Conservation (phyloP, 805 yeast species). For the Candida anglica region DNA sequence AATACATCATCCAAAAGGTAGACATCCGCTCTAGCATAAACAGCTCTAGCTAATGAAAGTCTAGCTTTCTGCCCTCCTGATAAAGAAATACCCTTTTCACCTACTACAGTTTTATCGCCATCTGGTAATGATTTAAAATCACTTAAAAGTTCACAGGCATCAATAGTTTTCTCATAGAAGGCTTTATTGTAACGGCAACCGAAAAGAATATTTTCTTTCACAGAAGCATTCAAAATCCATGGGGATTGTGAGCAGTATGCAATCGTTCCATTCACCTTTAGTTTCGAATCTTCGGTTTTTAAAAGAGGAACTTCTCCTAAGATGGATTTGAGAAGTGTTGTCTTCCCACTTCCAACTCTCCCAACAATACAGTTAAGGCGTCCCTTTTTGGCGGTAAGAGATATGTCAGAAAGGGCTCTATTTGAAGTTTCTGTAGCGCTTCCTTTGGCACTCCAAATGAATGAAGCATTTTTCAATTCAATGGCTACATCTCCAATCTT, state of each 20-base stretch:
- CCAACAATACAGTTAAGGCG: slow-evolving; percentile 38
- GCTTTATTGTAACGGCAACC: slow-evolving; percentile 28
- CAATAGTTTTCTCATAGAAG: slow-evolving; percentile 28
- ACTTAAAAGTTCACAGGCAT: slow-evolving; percentile 32
- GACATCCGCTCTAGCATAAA: slow-evolving; percentile 36
- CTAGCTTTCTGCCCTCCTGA: slow-evolving; percentile 44
- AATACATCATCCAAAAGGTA: slow-evolving; percentile 36
- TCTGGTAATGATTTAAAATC: slow-evolving; percentile 35
- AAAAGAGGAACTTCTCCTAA: slow-evolving; percentile 25
- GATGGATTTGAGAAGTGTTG: slow-evolving; percentile 31
- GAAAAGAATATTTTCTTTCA: slow-evolving; percentile 35
- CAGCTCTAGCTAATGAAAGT: slow-evolving; percentile 38
- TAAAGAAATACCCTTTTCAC: slow-evolving; percentile 39
- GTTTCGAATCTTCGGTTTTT: slow-evolving; percentile 11
- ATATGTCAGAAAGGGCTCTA: slow-evolving; percentile 26
- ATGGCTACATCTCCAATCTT: slow-evolving; percentile 21
- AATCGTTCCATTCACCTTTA: slow-evolving; percentile 25
- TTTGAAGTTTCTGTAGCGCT: slow-evolving; percentile 4
- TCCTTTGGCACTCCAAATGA: slow-evolving; percentile 26
- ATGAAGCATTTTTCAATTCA: slow-evolving; percentile 23
- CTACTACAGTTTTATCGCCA: slow-evolving; percentile 37
- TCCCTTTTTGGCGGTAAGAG: slow-evolving; percentile 29
- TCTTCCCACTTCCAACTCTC: slow-evolving; percentile 37
- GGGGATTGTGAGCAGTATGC: slow-evolving; percentile 40
- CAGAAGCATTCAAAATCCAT: slow-evolving; percentile 38